Evolutionary conservation across 352 stramenopile genomes (phyloP).

Genomic region (Hyaloperonospora brassicae): DNA sequence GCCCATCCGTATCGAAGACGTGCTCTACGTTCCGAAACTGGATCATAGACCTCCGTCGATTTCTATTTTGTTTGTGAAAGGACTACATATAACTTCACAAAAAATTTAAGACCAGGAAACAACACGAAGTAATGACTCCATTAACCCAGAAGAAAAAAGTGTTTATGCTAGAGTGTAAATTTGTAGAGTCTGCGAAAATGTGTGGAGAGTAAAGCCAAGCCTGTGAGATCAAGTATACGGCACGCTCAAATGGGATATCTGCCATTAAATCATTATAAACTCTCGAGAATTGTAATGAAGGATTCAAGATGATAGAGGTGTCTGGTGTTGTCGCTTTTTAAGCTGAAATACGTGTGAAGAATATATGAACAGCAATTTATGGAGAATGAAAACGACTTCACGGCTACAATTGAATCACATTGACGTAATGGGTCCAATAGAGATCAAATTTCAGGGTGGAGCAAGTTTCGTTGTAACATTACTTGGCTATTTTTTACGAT

Average conservation of each 20-base stretch:
- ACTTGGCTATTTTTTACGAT: background rate
- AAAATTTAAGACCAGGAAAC: background rate
- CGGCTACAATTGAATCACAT: background rate
- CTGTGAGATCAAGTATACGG: background rate
- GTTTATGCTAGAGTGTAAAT: too few species aligned
- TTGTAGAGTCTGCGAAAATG: too few species aligned
- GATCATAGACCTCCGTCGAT: background rate
- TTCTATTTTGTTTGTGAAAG: too few species aligned
- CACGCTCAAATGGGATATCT: background rate
- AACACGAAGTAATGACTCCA: too few species aligned
- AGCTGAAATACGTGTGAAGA: background rate
- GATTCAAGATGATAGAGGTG: background rate
- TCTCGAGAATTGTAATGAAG: too few species aligned
- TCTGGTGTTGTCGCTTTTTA: background rate
- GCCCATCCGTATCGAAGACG: too few species aligned
- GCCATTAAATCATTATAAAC: background rate
- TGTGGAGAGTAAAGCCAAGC: background rate
- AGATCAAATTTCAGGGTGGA: background rate
- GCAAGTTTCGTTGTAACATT: background rate
- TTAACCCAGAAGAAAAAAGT: too few species aligned
- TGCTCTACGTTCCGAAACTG: too few species aligned
- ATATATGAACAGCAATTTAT: background rate
- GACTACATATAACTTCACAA: too few species aligned
- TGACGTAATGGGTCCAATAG: background rate
- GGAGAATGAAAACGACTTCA: background rate